phyloP scores from a whole-genome alignment of 768 basidiomycete species.

The Lactarius indigo region DNA sequence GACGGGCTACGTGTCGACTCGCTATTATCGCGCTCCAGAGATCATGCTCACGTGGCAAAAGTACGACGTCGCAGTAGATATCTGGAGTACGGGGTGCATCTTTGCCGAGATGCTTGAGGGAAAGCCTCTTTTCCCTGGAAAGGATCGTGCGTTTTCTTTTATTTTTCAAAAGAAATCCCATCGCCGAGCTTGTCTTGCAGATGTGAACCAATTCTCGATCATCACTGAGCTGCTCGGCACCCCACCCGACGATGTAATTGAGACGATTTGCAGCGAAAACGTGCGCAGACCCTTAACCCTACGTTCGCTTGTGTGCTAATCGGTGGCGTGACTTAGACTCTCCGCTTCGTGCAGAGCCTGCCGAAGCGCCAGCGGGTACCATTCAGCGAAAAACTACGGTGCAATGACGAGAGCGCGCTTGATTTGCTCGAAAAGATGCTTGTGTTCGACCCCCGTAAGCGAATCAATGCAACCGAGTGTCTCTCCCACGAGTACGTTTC shows the following conservation, averaged over 20 bases:
- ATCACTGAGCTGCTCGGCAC: conserved; percentile 98
- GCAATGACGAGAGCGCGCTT: conserved; percentile 84
- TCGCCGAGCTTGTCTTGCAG: conserved; percentile 40
- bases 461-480: conserved; percentile 91
- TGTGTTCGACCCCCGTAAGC: conserved; percentile 95
- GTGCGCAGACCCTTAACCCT: conserved; percentile 43
- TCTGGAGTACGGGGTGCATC: conserved; percentile 99
- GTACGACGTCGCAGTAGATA: conserved; percentile 99
- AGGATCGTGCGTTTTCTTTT: conserved; percentile 80
- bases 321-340: conserved; percentile 54
- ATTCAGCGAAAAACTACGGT: conserved; percentile 89
- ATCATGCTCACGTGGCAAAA: conserved; percentile 99
- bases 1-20: conserved; percentile 99
- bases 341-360: conserved; percentile 96
- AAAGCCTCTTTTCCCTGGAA: conserved; percentile 97
- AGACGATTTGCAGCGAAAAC: conserved; percentile 97
- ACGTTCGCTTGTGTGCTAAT: conserved; percentile 3
- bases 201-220: conserved; percentile 99
- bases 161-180: not conserved
- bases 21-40: conserved; percentile 98
- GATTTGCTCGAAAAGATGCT: conserved; percentile 98
- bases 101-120: conserved; percentile 99
- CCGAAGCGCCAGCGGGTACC: conserved; percentile 96
- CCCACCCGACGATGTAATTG: conserved; percentile 99
- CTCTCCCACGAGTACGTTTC: conserved; percentile 91